Percentiles rank a stretch among this genome's conserved stretches.
Conservation (phyloP, 2,329 filamentous ascomycete species). For the Alternaria ventricosa region DNA sequence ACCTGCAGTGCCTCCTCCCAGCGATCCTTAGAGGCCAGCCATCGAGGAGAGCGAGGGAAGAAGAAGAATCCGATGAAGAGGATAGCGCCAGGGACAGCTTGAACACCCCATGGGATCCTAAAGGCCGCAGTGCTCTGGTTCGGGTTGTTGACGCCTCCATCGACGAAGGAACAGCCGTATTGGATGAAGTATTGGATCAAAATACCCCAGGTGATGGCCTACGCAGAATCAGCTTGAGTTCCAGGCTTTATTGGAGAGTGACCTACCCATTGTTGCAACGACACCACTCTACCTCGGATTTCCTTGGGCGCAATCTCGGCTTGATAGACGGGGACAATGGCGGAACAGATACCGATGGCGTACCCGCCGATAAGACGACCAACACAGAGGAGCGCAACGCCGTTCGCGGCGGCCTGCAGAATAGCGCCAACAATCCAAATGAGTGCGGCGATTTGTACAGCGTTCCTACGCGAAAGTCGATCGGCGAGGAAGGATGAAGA, state of each 20-base stretch:
- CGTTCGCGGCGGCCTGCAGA: conserved; percentile 48
- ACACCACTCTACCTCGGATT: conserved; percentile 64
- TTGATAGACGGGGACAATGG: conserved; percentile 92
- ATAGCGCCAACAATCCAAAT: conserved; percentile 57
- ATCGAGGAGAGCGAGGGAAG: conserved; percentile 64
- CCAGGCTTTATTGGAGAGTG: background rate
- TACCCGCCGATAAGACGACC: conserved; percentile 80
- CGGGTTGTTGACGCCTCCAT: conserved; percentile 49
- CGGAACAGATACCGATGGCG: conserved; percentile 86
- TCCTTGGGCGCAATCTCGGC: conserved; percentile 72
- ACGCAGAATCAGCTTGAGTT: conserved; percentile 31
- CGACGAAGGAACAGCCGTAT: conserved; percentile 66
- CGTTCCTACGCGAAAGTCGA: conserved; percentile 51
- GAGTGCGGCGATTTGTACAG: conserved; percentile 53
- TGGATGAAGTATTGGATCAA: conserved; percentile 71
- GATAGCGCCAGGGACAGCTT: conserved; percentile 50
- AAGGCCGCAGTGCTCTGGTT: conserved; percentile 54
- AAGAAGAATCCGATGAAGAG: conserved; percentile 51
- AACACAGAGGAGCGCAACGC: conserved; percentile 52
- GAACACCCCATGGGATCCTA: conserved; percentile 53
- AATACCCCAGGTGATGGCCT: conserved; percentile 66
- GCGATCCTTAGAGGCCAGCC: conserved; percentile 71
- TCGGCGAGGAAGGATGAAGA: conserved; percentile 56
- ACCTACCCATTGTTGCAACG: conserved; percentile 55
- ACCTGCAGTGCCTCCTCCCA: conserved; percentile 69